Percentiles rank a stretch among this genome's conserved stretches.
phyloP scores from a whole-genome alignment of 108 stramenopile genomes.

The Discostella stelligeroides region DNA sequence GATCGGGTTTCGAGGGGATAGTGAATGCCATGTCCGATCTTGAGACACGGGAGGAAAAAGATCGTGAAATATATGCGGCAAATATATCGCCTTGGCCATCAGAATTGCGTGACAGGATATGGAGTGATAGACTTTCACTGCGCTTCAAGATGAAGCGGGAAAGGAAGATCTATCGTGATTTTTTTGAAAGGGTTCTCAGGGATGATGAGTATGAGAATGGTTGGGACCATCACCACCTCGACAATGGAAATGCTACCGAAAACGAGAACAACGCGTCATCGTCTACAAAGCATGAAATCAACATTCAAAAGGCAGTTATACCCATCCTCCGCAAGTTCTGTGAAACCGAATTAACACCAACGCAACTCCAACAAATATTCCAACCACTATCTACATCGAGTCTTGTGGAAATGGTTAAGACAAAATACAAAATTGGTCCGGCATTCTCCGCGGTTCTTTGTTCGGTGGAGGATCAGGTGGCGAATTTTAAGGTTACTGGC shows the following conservation, averaged over 20 bases:
- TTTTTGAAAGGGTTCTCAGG: constrained; percentile 54
- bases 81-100: constrained; percentile 71
- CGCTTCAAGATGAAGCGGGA: constrained; percentile 79
- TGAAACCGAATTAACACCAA: constrained; percentile 27
- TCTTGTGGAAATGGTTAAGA: constrained; percentile 61
- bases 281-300: constrained; percentile 10
- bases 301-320: constrained; percentile 11
- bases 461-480: constrained; percentile 80
- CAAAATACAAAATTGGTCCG: constrained; percentile 69
- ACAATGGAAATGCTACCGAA: not conserved
- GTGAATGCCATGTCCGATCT: constrained; percentile 81
- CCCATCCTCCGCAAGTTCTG: constrained; percentile 52
- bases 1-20: constrained; percentile 61
- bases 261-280: constrained; percentile 15
- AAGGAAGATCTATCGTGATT: constrained; percentile 61
- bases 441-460: constrained; percentile 78
- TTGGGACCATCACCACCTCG: not conserved
- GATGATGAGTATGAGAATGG: not conserved
- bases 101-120: constrained; percentile 83
- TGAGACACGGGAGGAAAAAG: constrained; percentile 73
- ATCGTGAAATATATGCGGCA: constrained; percentile 66
- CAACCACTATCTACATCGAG: constrained; percentile 69
- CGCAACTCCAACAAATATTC: constrained; percentile 48
- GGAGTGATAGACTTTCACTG: constrained; percentile 81
- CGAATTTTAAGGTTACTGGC: constrained; percentile 72